phyloP scores from a whole-genome alignment of 192 early-diverging fungal species.

The Lunasporangiospora selenospora region DNA sequence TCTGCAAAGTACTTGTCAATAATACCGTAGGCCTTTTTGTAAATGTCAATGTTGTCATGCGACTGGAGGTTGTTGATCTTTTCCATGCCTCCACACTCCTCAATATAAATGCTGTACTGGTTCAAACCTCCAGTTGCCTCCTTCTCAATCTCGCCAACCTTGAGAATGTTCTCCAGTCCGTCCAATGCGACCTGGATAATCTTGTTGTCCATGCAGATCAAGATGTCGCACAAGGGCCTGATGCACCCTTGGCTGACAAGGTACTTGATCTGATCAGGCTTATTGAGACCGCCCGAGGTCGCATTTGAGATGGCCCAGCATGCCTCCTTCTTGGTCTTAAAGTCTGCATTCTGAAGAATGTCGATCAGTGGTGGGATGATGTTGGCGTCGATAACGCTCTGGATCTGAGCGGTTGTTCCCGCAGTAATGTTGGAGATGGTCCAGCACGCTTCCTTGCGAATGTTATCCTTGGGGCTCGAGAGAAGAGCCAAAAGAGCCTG shows the following conservation, averaged over 20 bases:
- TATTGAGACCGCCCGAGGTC: slow-evolving; percentile 44
- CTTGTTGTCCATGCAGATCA: slow-evolving; percentile 50
- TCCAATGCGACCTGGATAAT: slow-evolving; percentile 52
- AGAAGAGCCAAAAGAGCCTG: slow-evolving; percentile 61
- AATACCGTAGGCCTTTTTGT: slow-evolving; percentile 55
- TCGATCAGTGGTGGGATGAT: slow-evolving; percentile 53
- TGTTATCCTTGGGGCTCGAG: slow-evolving; percentile 28
- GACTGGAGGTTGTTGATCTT: slow-evolving; percentile 53
- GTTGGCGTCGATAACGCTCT: slow-evolving; percentile 53
- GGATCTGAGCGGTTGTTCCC: slow-evolving; percentile 52
- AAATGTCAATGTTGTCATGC: slow-evolving; percentile 56
- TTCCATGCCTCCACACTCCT: slow-evolving; percentile 60
- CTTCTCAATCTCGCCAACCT: slow-evolving; percentile 51
- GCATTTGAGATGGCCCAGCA: slow-evolving; percentile 61
- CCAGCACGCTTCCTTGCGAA: slow-evolving; percentile 62
- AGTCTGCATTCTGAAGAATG: slow-evolving; percentile 41
- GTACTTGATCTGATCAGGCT: slow-evolving; percentile 50
- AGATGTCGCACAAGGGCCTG: slow-evolving; percentile 57
- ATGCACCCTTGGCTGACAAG: slow-evolving; percentile 53
- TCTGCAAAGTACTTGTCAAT: slow-evolving; percentile 56
- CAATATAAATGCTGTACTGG: slow-evolving; percentile 50
- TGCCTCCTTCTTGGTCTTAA: slow-evolving; percentile 58
- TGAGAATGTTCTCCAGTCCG: slow-evolving; percentile 56
- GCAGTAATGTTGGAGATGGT: slow-evolving; percentile 63
- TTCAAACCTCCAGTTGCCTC: slow-evolving; percentile 36